Evolutionary conservation across 208 protist genomes (phyloP).

Genomic region (Trypanosoma conorhini): DNA sequence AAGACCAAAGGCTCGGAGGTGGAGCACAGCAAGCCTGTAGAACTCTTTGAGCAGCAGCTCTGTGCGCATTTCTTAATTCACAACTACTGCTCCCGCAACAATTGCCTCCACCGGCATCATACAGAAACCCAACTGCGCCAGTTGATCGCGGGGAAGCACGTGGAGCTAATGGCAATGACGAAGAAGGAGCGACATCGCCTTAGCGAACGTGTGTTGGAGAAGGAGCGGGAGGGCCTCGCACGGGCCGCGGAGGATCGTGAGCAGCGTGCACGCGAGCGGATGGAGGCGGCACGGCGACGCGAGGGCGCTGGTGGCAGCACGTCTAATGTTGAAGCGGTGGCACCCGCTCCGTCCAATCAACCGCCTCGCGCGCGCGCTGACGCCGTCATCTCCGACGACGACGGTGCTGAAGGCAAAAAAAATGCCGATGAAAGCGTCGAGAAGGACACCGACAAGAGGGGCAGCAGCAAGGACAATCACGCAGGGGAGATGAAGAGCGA

Average conservation of each 20-base stretch:
- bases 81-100: constrained; percentile 73
- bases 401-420: constrained; percentile 12
- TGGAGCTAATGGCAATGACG: constrained; percentile 74
- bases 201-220: constrained; percentile 55
- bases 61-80: constrained; percentile 89
- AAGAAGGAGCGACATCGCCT: constrained; percentile 78
- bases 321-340: neutral
- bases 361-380: constrained; percentile 13
- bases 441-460: neutral
- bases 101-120: constrained; percentile 87
- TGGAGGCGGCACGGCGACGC: constrained; percentile 20
- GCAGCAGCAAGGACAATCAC: neutral
- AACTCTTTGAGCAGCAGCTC: constrained; percentile 80
- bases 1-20: constrained; percentile 73
- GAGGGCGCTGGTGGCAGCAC: constrained; percentile 10
- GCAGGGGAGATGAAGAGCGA: neutral
- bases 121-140: constrained; percentile 71
- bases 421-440: constrained; percentile 1
- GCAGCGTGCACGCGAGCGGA: constrained; percentile 23
- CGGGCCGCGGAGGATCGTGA: constrained; percentile 47
- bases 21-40: constrained; percentile 81
- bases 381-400: constrained; percentile 25
- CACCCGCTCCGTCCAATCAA: constrained; percentile 1
- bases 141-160: constrained; percentile 74
- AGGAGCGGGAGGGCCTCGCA: constrained; percentile 55